These are phyloP conservation scores for Raffaelea albimanens DNA, from an alignment of 2,329 filamentous ascomycete species.

Conservation along the genomic window DNA sequence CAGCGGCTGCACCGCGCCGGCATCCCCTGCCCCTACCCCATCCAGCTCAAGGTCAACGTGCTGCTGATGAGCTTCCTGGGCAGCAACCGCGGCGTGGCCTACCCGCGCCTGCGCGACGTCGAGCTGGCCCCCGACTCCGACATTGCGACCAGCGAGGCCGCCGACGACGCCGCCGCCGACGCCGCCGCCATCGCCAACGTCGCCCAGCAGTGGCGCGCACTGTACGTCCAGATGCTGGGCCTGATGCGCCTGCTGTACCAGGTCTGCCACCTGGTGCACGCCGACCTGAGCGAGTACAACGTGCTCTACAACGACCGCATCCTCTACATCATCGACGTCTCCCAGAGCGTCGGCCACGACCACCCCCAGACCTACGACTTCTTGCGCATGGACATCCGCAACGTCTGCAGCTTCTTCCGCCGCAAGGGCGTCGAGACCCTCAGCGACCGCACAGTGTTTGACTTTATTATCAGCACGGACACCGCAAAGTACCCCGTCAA, in stretches of 20 bases:
- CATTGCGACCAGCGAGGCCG: slow-evolving; percentile 15
- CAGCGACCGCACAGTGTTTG: slow-evolving; percentile 69
- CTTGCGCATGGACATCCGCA: slow-evolving; percentile 96
- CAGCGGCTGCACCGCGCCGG: slow-evolving; percentile 73
- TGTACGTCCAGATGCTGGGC: slow-evolving; percentile 76
- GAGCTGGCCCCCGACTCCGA: slow-evolving; percentile 38
- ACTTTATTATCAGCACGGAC: slow-evolving; percentile 65
- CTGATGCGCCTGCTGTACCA: slow-evolving; percentile 94
- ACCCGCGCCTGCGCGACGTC: slow-evolving; percentile 83
- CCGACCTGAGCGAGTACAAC: slow-evolving; percentile 97
- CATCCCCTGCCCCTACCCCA: slow-evolving; percentile 83
- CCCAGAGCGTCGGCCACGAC: slow-evolving; percentile 93
- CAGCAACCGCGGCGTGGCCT: slow-evolving; percentile 76
- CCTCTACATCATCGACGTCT: slow-evolving; percentile 94
- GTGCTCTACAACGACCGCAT: slow-evolving; percentile 76
- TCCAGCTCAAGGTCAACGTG: slow-evolving; percentile 86
- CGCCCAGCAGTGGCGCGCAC: slow-evolving; percentile 55
- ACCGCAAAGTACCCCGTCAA: slow-evolving; percentile 53
- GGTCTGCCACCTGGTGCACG: slow-evolving; percentile 83
- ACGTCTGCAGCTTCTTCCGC: slow-evolving; percentile 86
- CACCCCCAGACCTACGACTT: slow-evolving; percentile 91
- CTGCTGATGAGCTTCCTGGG: slow-evolving; percentile 92
- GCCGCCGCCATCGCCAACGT: slow-evolving; percentile 4
- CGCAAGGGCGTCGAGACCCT: slow-evolving; percentile 76
- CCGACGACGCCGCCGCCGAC: slow-evolving; percentile 48